These are phyloP conservation scores for Atalantia buxifolia DNA, from an alignment of 345 rosid genomes.

Conservation along the genomic window DNA sequence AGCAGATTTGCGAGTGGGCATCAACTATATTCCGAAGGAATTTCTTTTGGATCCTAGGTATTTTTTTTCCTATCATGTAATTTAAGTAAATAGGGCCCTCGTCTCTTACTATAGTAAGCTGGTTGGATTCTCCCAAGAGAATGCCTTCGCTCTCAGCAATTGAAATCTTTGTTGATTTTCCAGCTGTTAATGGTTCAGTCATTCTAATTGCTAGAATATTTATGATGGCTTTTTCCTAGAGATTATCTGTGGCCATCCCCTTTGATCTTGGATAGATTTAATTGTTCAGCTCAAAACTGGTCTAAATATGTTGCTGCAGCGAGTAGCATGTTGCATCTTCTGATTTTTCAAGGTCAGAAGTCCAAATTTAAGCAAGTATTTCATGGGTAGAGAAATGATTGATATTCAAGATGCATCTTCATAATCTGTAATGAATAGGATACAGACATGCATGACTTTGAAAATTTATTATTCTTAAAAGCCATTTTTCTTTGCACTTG, in stretches of 20 bases:
- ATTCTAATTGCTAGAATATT: neutral
- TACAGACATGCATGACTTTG: neutral
- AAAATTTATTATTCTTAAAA: neutral
- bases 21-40: slow-evolving; percentile 94
- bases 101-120: neutral
- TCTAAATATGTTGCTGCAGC: neutral
- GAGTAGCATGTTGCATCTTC: neutral
- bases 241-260: neutral
- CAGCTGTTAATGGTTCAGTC: neutral
- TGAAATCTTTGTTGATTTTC: neutral
- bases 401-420: neutral
- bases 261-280: neutral
- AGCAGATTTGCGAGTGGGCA: slow-evolving; percentile 92
- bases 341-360: neutral
- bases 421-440: neutral
- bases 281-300: neutral
- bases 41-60: slow-evolving; percentile 97
- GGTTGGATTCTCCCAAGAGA: neutral
- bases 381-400: neutral
- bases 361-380: neutral
- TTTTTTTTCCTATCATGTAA: neutral
- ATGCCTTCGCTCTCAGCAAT: neutral
- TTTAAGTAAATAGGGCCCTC: neutral
- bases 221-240: neutral
- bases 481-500: neutral